Conservation (phyloP, 148 eudicot species). For the Fagopyrum tataricum region DNA sequence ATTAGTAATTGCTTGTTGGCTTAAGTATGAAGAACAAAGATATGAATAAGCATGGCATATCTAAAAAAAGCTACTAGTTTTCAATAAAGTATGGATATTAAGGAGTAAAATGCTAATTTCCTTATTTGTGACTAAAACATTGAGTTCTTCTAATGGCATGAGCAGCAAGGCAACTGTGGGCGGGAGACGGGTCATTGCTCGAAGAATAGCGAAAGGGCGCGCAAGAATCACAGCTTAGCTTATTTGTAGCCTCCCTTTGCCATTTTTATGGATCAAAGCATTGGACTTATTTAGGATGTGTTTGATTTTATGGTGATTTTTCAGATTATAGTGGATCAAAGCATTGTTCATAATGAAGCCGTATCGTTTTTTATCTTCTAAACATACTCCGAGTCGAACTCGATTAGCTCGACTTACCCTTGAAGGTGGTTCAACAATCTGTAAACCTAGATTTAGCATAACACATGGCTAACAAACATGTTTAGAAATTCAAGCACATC, state of each 20-base stretch:
- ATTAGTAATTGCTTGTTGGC: neutral
- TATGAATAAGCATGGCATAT: neutral
- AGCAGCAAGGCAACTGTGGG: slow-evolving; percentile 91
- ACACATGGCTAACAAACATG: too few species aligned
- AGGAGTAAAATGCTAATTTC: neutral
- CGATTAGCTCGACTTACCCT: too few species aligned
- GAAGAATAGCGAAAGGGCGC: slow-evolving; percentile 90
- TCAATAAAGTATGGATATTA: neutral
- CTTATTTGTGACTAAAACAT: neutral
- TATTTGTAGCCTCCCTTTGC: slow-evolving; percentile 12
- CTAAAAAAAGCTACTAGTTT: neutral
- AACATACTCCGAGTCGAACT: too few species aligned
- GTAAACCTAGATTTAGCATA: too few species aligned
- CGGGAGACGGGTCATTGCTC: slow-evolving; percentile 84
- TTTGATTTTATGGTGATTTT: too few species aligned
- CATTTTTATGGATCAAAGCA: neutral
- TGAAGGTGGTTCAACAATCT: too few species aligned
- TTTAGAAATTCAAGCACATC: too few species aligned
- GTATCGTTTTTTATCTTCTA: too few species aligned
- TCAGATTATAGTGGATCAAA: too few species aligned
- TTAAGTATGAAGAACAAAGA: neutral
- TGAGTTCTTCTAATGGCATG: slow-evolving; percentile 11
- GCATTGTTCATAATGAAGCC: too few species aligned
- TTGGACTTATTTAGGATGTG: too few species aligned
- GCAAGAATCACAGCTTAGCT: slow-evolving; percentile 71